Base-by-base conservation (phyloP, 164 flowering plant genomes). In the Stephania cephalantha region DNA sequence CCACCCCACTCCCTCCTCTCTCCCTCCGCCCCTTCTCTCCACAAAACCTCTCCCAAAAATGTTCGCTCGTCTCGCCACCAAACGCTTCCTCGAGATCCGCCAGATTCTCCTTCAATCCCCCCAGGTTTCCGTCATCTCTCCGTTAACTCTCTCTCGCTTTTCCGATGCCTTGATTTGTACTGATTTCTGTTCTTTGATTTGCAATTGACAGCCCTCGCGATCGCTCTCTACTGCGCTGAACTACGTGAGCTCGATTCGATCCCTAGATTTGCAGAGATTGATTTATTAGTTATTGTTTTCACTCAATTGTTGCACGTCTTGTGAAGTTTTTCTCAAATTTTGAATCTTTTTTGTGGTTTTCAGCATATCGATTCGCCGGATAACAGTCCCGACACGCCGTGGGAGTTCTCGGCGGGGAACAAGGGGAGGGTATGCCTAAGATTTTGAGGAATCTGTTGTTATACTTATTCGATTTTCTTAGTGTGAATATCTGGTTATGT, bases 281-380 rank as follows among this genome's bases (percentile, higher is more conserved):
- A 52, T 30, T 52, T 11, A 9, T 48, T 25, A 52, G 9, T 50
- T 48, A 25, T 53, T 12, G 12, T 45, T 35, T 35, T 35, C 42
- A 35, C 72, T 17, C 10, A 50, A 8, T 42, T n/a, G 44, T 7
- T 18, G 46, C 20, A 69, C n/a, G 9, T 46, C 7, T 35, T 31
- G n/a, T 8, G 18, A 22, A 75, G 76, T 73, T 61, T 42, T 71
- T 66, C 6, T 42, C 8, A 44, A 4, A 52, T 69, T 63, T 22
- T 76, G 45, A 6, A 9, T 77, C 6, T 70, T 46, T 46, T 31
- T 75, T 35, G 11, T 50, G 11, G 4, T 15, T 55, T 1, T 71
- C 86, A 94, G 99, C 99, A 96, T 74, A 66, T 96, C 72, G 92
- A 96, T 82, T 69, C 91, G 11, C 97, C 97, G 8, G 98, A 96